Percentiles rank a stretch among this genome's conserved stretches.
Conservation (phyloP, 2,329 filamentous ascomycete genomes). For the Biscogniauxia marginata region DNA sequence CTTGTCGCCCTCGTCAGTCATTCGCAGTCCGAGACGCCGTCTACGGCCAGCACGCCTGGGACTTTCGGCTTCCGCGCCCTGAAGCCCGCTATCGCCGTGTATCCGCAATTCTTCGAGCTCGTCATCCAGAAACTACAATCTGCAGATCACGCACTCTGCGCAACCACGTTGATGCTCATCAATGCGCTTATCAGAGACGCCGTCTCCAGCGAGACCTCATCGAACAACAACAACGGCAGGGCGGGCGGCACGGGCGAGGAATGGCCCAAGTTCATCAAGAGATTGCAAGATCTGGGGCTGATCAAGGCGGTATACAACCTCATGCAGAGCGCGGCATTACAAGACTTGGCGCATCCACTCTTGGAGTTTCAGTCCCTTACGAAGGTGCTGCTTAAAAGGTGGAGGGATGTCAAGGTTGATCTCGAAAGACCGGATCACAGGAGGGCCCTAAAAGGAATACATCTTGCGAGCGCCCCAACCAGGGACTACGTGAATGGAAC, state of each 20-base stretch:
- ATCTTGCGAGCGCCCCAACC: constrained; percentile 73
- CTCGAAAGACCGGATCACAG: constrained; percentile 86
- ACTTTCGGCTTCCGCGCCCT: constrained; percentile 86
- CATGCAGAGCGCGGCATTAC: constrained; percentile 90
- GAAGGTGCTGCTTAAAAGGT: constrained; percentile 82
- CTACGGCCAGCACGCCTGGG: constrained; percentile 45
- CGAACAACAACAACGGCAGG: constrained; percentile 32
- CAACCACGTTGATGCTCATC: constrained; percentile 91
- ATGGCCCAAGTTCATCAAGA: constrained; percentile 94
- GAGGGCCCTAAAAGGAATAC: constrained; percentile 79
- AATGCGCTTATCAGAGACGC: constrained; percentile 94
- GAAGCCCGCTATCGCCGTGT: constrained; percentile 85
- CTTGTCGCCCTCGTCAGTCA: constrained; percentile 90
- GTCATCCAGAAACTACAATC: constrained; percentile 89
- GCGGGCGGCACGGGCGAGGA: constrained; percentile 56
- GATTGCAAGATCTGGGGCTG: constrained; percentile 86
- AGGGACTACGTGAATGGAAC: constrained; percentile 30
- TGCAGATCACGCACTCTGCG: constrained; percentile 92
- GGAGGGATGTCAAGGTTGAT: constrained; percentile 82
- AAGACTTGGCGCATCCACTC: constrained; percentile 85
- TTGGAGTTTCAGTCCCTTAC: constrained; percentile 92
- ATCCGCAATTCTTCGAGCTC: constrained; percentile 92
- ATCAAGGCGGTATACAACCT: constrained; percentile 89
- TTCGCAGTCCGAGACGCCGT: constrained; percentile 59
- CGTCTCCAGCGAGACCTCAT: constrained; percentile 67